A percentile compares a stretch with the other conserved stretches of the same genome.
Evolutionary conservation across 352 stramenopile genomes (phyloP).

Genomic region (Lagenidium giganteum): DNA sequence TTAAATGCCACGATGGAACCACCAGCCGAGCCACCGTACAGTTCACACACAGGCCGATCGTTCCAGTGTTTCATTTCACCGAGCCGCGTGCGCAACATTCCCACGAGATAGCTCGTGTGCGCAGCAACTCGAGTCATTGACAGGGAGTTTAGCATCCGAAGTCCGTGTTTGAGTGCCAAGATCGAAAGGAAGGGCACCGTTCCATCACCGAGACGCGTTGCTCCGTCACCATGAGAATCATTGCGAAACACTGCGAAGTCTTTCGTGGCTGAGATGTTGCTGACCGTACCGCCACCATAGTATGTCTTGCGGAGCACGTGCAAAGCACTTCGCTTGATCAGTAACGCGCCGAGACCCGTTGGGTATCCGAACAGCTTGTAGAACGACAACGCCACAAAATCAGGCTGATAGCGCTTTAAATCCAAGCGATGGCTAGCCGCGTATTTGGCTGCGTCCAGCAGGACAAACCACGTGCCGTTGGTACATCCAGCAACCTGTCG

Average conservation of each 20-base stretch:
- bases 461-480: constrained; percentile 45
- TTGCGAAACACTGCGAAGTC: constrained; percentile 33
- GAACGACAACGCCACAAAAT: constrained; percentile 77
- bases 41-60: constrained; percentile 26
- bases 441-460: constrained; percentile 72
- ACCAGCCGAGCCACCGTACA: constrained; percentile 41
- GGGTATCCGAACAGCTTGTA: constrained; percentile 84
- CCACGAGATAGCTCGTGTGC: constrained; percentile 42
- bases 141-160: constrained; percentile 36
- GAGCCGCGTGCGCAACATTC: constrained; percentile 31
- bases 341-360: constrained; percentile 54
- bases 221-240: constrained; percentile 6
- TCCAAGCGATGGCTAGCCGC: constrained; percentile 50
- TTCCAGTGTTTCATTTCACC: constrained; percentile 49
- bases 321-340: constrained; percentile 36
- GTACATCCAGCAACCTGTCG: constrained; percentile 18
- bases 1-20: constrained; percentile 62
- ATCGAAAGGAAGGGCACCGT: constrained; percentile 69
- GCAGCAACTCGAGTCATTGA: constrained; percentile 36
- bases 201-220: constrained; percentile 44
- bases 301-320: constrained; percentile 43
- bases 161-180: constrained; percentile 44
- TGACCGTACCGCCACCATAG: constrained; percentile 59
- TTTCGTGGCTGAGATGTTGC: constrained; percentile 46
- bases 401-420: constrained; percentile 31